Conservation (phyloP, 2,329 filamentous ascomycete species). For the Colletotrichum lentis region DNA sequence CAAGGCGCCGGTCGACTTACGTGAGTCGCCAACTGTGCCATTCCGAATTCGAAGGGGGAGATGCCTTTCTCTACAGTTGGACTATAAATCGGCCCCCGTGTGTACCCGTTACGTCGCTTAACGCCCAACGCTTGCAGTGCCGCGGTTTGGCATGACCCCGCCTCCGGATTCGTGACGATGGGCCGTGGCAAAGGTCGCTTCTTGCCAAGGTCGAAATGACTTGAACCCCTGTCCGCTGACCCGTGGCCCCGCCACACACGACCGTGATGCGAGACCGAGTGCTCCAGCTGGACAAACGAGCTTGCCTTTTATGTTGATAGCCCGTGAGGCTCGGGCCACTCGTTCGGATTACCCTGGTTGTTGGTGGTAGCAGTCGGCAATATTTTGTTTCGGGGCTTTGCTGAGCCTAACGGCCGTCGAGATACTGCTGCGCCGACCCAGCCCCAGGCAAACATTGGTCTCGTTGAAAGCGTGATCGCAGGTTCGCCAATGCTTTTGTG, state of each 20-base stretch:
- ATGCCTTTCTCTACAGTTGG: constrained; percentile 5
- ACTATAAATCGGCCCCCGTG: neutral
- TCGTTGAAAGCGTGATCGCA: neutral
- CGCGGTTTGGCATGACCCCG: constrained; percentile 18
- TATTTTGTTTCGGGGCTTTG: constrained; percentile 5
- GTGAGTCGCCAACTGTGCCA: neutral
- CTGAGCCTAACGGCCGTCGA: constrained; percentile 6
- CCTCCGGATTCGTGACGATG: constrained; percentile 9
- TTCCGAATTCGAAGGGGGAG: constrained; percentile 9
- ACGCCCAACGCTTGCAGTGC: constrained; percentile 13
- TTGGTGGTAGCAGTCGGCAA: neutral
- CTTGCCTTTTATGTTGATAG: neutral
- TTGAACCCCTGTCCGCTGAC: constrained; percentile 10
- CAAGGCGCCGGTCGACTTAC: neutral
- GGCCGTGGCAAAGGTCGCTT: constrained; percentile 16
- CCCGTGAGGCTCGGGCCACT: constrained; percentile 25
- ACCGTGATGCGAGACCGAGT: constrained; percentile 25
- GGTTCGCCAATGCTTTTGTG: neutral
- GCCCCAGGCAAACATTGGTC: constrained; percentile 12
- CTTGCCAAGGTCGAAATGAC: constrained; percentile 6
- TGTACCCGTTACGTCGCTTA: constrained; percentile 12
- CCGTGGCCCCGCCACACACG: neutral
- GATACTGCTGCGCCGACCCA: constrained; percentile 29
- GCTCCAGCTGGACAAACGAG: constrained; percentile 28
- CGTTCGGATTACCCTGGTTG: neutral